A percentile compares a stretch with the other conserved stretches of the same genome.
These are phyloP conservation scores for Vanrija pseudolonga DNA, from an alignment of 1,284 basidiomycete genomes.

Conservation along the genomic window DNA sequence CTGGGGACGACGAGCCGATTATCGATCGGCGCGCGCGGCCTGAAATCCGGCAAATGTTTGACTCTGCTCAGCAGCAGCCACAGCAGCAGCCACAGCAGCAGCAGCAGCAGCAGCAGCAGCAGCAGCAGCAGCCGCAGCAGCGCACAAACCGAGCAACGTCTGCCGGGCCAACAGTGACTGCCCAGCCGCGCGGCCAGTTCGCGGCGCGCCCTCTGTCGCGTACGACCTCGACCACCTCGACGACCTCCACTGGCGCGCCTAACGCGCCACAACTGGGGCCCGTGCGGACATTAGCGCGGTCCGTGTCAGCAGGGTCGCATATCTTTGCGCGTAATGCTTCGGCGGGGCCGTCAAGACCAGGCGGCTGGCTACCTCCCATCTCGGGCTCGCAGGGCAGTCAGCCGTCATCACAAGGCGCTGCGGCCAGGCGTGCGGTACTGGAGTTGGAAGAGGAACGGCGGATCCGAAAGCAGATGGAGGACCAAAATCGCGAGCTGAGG, in stretches of 20 bases:
- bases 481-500: background rate
- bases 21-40: conserved; percentile 23
- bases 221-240: conserved; percentile 5
- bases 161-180: background rate
- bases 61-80: conserved; percentile 1
- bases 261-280: background rate
- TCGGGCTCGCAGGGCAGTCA: conserved; percentile 23
- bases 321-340: conserved; percentile 13
- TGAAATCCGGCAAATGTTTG: conserved; percentile 15
- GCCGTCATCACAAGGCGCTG: conserved; percentile 29
- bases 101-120: background rate
- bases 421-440: conserved; percentile 27
- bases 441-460: conserved; percentile 33
- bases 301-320: conserved; percentile 32
- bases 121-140: background rate
- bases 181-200: conserved; percentile 12
- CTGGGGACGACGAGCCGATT: conserved; percentile 22
- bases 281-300: conserved; percentile 21
- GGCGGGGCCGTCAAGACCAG: conserved; percentile 7
- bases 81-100: background rate
- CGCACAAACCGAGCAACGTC: background rate
- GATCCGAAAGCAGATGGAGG: conserved; percentile 17
- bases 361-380: conserved; percentile 24
- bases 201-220: conserved; percentile 12
- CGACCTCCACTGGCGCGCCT: background rate